These are phyloP conservation scores for Acer campestre DNA, from an alignment of 345 rosid genomes.

Conservation along the genomic window DNA sequence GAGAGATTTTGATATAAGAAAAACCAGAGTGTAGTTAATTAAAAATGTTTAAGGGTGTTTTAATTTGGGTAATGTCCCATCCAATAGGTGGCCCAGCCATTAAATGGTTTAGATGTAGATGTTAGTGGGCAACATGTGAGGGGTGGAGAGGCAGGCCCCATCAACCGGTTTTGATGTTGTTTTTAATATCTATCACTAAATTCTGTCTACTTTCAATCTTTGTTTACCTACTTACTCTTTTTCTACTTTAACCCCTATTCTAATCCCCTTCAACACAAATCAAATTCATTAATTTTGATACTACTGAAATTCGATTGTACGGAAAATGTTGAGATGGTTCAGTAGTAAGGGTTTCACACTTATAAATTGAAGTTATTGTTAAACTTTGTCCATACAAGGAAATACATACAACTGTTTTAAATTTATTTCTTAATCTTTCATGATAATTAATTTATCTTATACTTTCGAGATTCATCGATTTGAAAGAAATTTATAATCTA, in stretches of 20 bases:
- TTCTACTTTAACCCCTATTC: not conserved
- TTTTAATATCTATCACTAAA: not conserved
- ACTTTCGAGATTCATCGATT: too few relatives aligned
- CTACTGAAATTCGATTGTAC: too few relatives aligned
- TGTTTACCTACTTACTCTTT: too few relatives aligned
- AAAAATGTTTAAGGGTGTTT: conserved; percentile 15
- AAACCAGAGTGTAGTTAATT: too few relatives aligned
- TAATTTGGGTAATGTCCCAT: conserved; percentile 39
- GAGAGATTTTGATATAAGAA: too few relatives aligned
- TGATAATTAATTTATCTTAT: too few relatives aligned
- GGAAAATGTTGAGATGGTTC: too few relatives aligned
- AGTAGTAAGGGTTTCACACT: too few relatives aligned
- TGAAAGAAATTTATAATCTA: too few relatives aligned
- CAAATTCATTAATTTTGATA: not conserved
- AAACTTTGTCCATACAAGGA: not conserved
- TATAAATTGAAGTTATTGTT: too few relatives aligned
- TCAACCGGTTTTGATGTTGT: not conserved
- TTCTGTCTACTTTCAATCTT: not conserved
- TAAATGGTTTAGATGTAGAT: conserved; percentile 46
- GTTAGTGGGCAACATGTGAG: conserved; percentile 61
- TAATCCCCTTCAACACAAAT: not conserved
- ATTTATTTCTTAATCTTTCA: not conserved
- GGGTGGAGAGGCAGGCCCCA: conserved; percentile 43
- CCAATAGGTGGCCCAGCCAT: conserved; percentile 41
- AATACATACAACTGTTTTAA: too few relatives aligned